These are phyloP conservation scores for Globisporangium nodosum DNA, from an alignment of 352 stramenopile species.

Conservation along the genomic window DNA sequence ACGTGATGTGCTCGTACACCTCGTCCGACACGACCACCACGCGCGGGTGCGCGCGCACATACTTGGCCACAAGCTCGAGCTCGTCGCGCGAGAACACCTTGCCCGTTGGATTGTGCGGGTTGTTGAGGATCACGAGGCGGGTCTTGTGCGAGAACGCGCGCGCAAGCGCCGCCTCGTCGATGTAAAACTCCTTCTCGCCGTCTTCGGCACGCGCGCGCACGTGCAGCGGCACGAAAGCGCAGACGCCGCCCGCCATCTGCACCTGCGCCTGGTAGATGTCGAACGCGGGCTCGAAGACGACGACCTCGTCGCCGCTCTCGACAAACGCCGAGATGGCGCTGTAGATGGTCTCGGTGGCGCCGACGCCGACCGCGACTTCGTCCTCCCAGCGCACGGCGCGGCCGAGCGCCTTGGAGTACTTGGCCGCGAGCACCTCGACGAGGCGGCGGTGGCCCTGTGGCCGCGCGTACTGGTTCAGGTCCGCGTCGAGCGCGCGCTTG, in stretches of 20 bases:
- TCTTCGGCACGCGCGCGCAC: conserved; percentile 23
- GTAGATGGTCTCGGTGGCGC: conserved; percentile 94
- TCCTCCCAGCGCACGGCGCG: conserved; percentile 85
- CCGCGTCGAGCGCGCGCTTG: conserved; percentile 88
- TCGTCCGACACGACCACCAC: conserved; percentile 96
- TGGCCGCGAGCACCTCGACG: conserved; percentile 77
- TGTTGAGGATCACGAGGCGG: conserved; percentile 96
- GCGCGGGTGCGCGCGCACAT: conserved; percentile 75
- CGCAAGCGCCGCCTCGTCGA: conserved; percentile 86
- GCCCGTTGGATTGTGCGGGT: conserved; percentile 98
- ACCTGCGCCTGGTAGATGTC: conserved; percentile 93
- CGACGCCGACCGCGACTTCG: conserved; percentile 93
- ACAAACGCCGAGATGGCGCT: conserved; percentile 90
- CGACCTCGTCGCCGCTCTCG: conserved; percentile 93
- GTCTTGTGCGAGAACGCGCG: conserved; percentile 89
- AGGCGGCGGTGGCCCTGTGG: conserved; percentile 87
- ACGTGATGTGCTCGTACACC: conserved; percentile 97
- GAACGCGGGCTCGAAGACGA: conserved; percentile 97
- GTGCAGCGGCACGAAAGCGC: conserved; percentile 80
- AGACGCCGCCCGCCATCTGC: conserved; percentile 79
- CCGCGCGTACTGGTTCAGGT: conserved; percentile 93
- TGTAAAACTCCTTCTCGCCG: conserved; percentile 56
- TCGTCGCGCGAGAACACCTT: conserved; percentile 95
- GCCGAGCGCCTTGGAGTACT: conserved; percentile 87
- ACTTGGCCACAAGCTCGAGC: conserved; percentile 90